These are phyloP conservation scores for Carex cristatella DNA, from an alignment of 176 grass and related monocot genomes.

Conservation along the genomic window DNA sequence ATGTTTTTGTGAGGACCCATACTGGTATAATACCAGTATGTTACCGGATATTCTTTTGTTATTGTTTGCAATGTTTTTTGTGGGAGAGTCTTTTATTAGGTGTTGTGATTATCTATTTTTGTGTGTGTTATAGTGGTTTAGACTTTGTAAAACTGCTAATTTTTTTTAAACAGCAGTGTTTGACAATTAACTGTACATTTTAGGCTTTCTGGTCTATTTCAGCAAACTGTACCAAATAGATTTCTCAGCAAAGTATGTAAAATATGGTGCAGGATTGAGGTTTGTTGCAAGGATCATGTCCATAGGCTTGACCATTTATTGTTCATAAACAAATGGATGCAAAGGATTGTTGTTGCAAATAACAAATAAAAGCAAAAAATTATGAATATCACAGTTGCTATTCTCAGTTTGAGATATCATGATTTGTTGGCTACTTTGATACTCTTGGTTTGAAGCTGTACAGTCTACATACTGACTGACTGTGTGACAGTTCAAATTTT, in stretches of 20 bases:
- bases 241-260: neutral
- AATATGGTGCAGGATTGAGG: neutral
- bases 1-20: neutral
- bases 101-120: neutral
- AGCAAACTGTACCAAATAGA: neutral
- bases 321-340: neutral
- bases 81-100: neutral
- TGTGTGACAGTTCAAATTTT: neutral
- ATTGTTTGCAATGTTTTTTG: neutral
- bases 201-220: neutral
- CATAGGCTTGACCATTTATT: neutral
- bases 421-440: constrained; percentile 12
- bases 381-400: neutral
- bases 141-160: neutral
- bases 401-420: neutral
- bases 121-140: neutral
- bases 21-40: neutral
- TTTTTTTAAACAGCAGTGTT: neutral
- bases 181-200: neutral
- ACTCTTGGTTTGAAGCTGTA: neutral
- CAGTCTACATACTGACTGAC: neutral
- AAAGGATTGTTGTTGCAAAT: neutral
- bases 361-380: neutral
- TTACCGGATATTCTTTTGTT: neutral
- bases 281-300: neutral